Base-by-base conservation (phyloP, 306 rosid species). In the Pachyrhizus erosus region DNA sequence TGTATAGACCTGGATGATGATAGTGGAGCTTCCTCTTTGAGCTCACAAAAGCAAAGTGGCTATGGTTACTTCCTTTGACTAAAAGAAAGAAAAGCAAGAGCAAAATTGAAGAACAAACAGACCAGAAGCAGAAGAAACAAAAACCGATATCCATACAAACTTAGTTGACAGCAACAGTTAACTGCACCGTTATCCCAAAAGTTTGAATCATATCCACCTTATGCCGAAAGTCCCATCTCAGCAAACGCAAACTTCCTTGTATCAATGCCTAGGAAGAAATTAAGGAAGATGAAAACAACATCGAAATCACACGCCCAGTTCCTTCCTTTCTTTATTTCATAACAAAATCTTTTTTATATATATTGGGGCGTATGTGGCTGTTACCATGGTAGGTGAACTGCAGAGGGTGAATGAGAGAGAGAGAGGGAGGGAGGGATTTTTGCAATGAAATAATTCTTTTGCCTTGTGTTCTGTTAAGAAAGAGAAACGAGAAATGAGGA, bases 301-400 rank as follows among this genome's bases (percentile, higher is more conserved):
- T 27, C 3, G 9, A 27, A 33, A 31, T 21, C 45, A 31, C 24
- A 15, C 43, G 15, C 5, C 9, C 7, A 39, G 20, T 60, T 4
- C 31, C 17, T 24, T 48, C 15, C 80, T 79, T 64, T 7, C 8
- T 79, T 45, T 75, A 52, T 48, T 37, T 72, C 57, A 68, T 61
- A 51, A 55, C 21, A 37, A 67, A 58, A 61, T 80, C 2, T 31
- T 33, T 40, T 18, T 87, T 77, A 76, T 51, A 80, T 62, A 70
- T 27, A 17, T 46, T 42, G 77, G 73, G 67, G 85, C 21, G 66
- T 37, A 10, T 42, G 48, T 76, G 84, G 88, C 81, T 89, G 90
- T 77, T 88, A 85, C 26, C 37, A 75, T 51, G 93, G 96, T 96
- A 92, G 99, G 99, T 96, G 94, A 92, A 90, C 57, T 85, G 96